phyloP scores from a whole-genome alignment of 148 eudicot genomes.

The Cornus florida region DNA sequence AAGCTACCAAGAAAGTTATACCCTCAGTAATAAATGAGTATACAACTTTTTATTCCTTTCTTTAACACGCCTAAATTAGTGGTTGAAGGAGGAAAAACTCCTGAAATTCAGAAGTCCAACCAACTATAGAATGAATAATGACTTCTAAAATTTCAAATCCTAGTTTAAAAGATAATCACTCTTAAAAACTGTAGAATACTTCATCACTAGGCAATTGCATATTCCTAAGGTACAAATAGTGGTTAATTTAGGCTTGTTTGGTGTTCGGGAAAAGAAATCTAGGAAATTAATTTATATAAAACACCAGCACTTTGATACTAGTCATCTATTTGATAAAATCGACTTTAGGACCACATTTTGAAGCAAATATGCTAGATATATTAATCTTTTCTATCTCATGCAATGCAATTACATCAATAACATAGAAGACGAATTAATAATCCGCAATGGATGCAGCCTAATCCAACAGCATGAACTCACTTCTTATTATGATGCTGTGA shows the following conservation, averaged over 20 bases:
- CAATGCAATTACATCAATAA: background rate
- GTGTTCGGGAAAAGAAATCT: background rate
- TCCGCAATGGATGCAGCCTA: background rate
- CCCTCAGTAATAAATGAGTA: background rate
- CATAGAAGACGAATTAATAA: background rate
- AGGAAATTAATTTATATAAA: background rate
- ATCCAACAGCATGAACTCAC: slow-evolving; percentile 1
- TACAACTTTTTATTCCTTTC: background rate
- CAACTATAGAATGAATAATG: background rate
- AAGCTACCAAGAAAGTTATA: background rate
- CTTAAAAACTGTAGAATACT: background rate
- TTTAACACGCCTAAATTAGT: background rate
- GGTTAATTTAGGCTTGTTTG: background rate
- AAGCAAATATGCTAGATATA: background rate
- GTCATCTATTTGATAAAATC: background rate
- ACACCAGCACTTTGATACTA: background rate
- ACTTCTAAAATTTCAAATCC: background rate
- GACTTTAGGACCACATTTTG: background rate
- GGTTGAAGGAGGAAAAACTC: background rate
- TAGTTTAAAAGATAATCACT: background rate
- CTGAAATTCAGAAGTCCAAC: background rate
- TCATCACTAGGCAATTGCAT: background rate
- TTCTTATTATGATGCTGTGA: background rate
- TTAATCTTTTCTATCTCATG: background rate
- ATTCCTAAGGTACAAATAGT: background rate